phyloP scores from a whole-genome alignment of 2,329 filamentous ascomycete genomes.

The Cytospora piceicola region DNA sequence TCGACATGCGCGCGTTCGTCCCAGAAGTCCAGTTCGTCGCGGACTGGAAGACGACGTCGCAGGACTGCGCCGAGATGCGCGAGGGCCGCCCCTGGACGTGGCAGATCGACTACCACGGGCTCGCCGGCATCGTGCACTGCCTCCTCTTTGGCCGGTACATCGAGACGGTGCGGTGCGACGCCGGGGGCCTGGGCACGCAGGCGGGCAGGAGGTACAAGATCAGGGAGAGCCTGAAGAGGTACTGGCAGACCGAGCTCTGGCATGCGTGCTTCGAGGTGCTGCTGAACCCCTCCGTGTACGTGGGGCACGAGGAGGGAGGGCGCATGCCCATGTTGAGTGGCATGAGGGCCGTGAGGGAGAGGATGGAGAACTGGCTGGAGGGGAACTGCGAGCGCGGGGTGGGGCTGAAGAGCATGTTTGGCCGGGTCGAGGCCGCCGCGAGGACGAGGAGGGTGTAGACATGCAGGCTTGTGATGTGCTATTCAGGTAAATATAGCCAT shows the following conservation, averaged over 20 bases:
- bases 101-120: slow-evolving; percentile 94
- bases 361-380: slow-evolving; percentile 85
- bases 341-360: slow-evolving; percentile 70
- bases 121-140: slow-evolving; percentile 85
- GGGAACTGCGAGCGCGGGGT: slow-evolving; percentile 80
- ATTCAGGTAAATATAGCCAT: neutral
- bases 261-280: slow-evolving; percentile 78
- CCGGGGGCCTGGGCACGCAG: slow-evolving; percentile 57
- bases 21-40: slow-evolving; percentile 85
- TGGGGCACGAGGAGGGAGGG: slow-evolving; percentile 66
- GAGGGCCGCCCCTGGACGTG: slow-evolving; percentile 95
- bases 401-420: slow-evolving; percentile 70
- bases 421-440: slow-evolving; percentile 61
- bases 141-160: slow-evolving; percentile 96
- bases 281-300: slow-evolving; percentile 72
- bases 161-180: slow-evolving; percentile 68
- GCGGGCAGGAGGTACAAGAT: slow-evolving; percentile 74
- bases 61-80: slow-evolving; percentile 94
- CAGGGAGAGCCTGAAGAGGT: slow-evolving; percentile 83
- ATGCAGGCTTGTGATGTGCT: too few relatives aligned
- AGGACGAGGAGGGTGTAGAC: slow-evolving; percentile 40
- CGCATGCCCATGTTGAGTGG: slow-evolving; percentile 74
- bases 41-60: slow-evolving; percentile 87
- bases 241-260: slow-evolving; percentile 98
- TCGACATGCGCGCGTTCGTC: slow-evolving; percentile 87